Base-by-base conservation (phyloP, 345 rosid genomes). In the Brassica carinata region DNA sequence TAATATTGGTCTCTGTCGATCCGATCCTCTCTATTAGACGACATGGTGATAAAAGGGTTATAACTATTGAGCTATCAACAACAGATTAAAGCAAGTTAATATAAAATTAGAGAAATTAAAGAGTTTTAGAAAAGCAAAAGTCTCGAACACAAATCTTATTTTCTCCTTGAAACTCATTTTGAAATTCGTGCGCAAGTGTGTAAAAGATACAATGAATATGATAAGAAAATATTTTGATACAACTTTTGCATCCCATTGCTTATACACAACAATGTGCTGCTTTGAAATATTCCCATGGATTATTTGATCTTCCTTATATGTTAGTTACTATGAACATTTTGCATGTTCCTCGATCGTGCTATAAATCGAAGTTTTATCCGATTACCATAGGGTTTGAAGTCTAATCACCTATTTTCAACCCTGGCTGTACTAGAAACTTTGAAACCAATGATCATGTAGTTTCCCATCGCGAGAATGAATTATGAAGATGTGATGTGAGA, bases 271-370 rank as follows among this genome's bases (percentile, higher is more conserved):
- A 40, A 40, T 40, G 48, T 40, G 48, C 11, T 40, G 14, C 48
- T 8, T 40, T 40, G 48, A 40, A 15, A 1, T 6, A 7, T 57
- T 57, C 62, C 62, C 8, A n/a, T 53, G 7, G 17, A 53, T 5
- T 53, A 53, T 48, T 53, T 53, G 26, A 17, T 17, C 26, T 7
- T 19, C 29, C 63, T 58, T 58, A 58, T 58, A 31, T 14, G 19
- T 64, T 64, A 14, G 40, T 64, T 64, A 30, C 3, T 8, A 29
- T 14, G 19, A 0, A 29, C 38, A 34, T 34, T 36, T 19, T 36
- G 71, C 66, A 75, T 66, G 36, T 53, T 66, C 64, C 72, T 66
- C 72, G 26, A 23, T 23, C 26, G 38, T 75, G 78, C 65, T 75
- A n/a, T 11, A 75, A 74, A 6, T 30, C 2, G 1, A 18, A 31